These are phyloP conservation scores for Hylodesmum podocarpum DNA, from an alignment of 306 rosid species.

Conservation along the genomic window DNA sequence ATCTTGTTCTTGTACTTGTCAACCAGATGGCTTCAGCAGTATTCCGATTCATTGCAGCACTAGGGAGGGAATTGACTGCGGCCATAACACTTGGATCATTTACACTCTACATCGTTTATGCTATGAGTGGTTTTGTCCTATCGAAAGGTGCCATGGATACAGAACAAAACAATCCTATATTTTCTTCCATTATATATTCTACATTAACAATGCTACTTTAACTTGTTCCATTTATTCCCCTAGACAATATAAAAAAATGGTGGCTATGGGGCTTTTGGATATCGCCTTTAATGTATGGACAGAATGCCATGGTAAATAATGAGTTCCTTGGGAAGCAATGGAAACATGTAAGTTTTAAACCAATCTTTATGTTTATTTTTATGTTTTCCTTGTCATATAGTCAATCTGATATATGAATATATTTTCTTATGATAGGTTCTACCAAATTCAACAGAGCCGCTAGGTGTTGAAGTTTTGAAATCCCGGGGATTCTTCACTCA, in stretches of 20 bases:
- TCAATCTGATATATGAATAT: neutral
- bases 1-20: slow-evolving; percentile 45
- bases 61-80: slow-evolving; percentile 49
- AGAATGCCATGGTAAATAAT: slow-evolving; percentile 42
- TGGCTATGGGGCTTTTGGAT: slow-evolving; percentile 54
- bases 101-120: slow-evolving; percentile 38
- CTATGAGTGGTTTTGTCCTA: slow-evolving; percentile 53
- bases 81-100: slow-evolving; percentile 49
- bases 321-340: slow-evolving; percentile 44
- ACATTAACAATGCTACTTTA: neutral
- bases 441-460: slow-evolving; percentile 37
- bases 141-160: slow-evolving; percentile 50
- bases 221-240: neutral
- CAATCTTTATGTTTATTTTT: neutral
- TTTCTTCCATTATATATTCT: neutral
- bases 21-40: slow-evolving; percentile 57
- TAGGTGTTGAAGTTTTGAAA: slow-evolving; percentile 49
- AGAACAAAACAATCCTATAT: neutral
- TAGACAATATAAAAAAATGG: slow-evolving; percentile 42
- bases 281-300: slow-evolving; percentile 50
- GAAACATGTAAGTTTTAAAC: slow-evolving; percentile 35
- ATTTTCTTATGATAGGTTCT: slow-evolving; percentile 35
- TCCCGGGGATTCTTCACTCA: slow-evolving; percentile 50
- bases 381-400: neutral
- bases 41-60: slow-evolving; percentile 50